Evolutionary conservation across 2,329 filamentous ascomycete species (phyloP), one percentile per base, ranked within the genome.

Genomic region (Colletotrichum sp.): DNA sequence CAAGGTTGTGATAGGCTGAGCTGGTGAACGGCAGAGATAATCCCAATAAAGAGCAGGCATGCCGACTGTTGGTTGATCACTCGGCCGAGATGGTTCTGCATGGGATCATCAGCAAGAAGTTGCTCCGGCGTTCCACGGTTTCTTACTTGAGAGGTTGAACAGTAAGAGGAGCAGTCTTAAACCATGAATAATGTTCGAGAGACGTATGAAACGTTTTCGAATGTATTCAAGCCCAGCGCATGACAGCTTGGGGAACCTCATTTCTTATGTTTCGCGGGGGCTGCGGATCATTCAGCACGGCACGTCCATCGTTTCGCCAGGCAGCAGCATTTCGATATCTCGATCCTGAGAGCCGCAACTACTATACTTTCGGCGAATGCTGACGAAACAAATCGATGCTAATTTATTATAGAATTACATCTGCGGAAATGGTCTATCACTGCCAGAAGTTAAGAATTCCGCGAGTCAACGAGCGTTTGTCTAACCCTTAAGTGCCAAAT

Each of bases 141-240:
- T 43, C 43, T 52, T 52, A 21, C 10, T 13, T 21, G 3, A 21
- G 10, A 52, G 7, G n/a, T 21, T 52, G 10, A 52, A 10, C 10
- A 18, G 43, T 3, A 3, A 52, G n/a, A n/a, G 9, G 3, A 21
- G 6, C 7, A 21, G 43, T 7, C 10, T 13, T 0, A 7, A 48
- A 21, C n/a, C n/a, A 1, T 13, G 1, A 21, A 52, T 0, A 21
- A 52, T 0, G n/a, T 2, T 21, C 16, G n/a, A 52, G n/a, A 52
- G 10, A 13, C 6, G n/a, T 7, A 48, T 48, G 43, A 2, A 48
- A 21, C 3, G 9, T 48, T 13, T 48, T 13, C 4, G 3, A 43
- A n/a, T 0, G 0, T 43, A 43, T 0, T 12, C 3, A 7, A 48
- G 43, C 10, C 13, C 43, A 0, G 43, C 43, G 43, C n/a, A 21